Evolutionary conservation across 805 yeast species (phyloP).

Genomic region (Schwanniomyces occidentalis): DNA sequence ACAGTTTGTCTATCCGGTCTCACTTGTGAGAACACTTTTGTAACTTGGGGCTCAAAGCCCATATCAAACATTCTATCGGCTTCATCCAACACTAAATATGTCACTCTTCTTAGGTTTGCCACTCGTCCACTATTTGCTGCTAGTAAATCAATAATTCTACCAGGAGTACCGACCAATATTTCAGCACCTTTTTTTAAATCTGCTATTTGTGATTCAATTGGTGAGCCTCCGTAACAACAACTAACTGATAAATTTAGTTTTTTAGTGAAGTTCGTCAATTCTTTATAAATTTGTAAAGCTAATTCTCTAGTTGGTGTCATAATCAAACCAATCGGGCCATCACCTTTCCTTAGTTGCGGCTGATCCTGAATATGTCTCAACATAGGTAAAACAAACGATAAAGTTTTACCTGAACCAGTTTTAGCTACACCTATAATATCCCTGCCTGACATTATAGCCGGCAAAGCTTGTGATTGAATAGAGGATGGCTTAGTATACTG

Average conservation of each 20-base stretch:
- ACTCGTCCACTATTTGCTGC: conserved; percentile 82
- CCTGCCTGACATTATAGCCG: conserved; percentile 84
- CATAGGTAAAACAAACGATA: conserved; percentile 83
- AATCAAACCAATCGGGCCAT: conserved; percentile 78
- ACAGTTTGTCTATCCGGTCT: conserved; percentile 89
- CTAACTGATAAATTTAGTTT: conserved; percentile 52
- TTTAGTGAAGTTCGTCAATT: conserved; percentile 58
- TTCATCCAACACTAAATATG: conserved; percentile 89
- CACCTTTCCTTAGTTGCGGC: conserved; percentile 44
- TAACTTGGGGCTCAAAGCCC: conserved; percentile 96
- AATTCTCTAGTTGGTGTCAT: conserved; percentile 92
- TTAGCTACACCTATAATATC: conserved; percentile 94
- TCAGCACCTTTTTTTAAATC: conserved; percentile 76
- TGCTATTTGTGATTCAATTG: conserved; percentile 78
- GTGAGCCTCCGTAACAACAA: conserved; percentile 91
- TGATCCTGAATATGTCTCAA: conserved; percentile 83
- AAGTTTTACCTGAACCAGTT: conserved; percentile 95
- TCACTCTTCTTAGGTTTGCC: conserved; percentile 62
- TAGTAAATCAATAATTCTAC: conserved; percentile 84
- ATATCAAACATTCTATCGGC: conserved; percentile 96
- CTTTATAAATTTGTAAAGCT: conserved; percentile 78
- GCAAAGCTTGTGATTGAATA: conserved; percentile 88
- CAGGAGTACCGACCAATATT: conserved; percentile 91
- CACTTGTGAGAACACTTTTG: conserved; percentile 69
- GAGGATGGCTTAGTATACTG: conserved; percentile 71